These are phyloP conservation scores for Nicotiana noctiflora DNA, from an alignment of 257 asterid genomes.

Conservation along the genomic window DNA sequence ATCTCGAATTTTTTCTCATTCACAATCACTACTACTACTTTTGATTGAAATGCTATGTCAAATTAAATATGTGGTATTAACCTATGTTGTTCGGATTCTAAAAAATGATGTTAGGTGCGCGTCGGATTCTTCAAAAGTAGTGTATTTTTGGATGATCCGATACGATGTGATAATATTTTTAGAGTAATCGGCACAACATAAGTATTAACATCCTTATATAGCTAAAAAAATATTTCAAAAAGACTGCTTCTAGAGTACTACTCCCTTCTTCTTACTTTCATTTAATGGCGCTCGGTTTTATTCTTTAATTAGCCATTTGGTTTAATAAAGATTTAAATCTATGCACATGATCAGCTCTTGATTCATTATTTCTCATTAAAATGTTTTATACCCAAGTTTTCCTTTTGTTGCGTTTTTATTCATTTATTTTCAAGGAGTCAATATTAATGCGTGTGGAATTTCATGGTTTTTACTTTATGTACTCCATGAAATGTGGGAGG, in stretches of 20 bases:
- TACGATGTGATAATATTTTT: too few relatives aligned
- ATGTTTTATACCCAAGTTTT: neutral
- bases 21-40: neutral
- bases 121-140: too few relatives aligned
- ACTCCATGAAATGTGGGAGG: too few relatives aligned
- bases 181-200: too few relatives aligned
- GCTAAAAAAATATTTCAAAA: neutral
- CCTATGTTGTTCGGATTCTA: too few relatives aligned
- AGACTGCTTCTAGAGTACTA: too few relatives aligned
- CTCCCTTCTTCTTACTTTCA: too few relatives aligned
- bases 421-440: neutral
- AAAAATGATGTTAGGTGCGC: too few relatives aligned
- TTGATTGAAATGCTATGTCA: too few relatives aligned
- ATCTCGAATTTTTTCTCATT: neutral
- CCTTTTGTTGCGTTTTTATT: neutral
- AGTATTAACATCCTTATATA: neutral
- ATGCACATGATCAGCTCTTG: neutral
- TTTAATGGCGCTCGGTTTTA: too few relatives aligned
- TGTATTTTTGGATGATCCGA: too few relatives aligned
- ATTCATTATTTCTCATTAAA: neutral
- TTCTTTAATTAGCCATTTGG: too few relatives aligned
- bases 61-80: neutral
- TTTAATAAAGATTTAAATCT: neutral
- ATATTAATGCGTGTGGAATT: neutral
- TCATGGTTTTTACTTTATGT: neutral